A percentile compares a stretch with the other conserved stretches of the same genome.
Evolutionary conservation across 179 eudicot genomes (phyloP).

Genomic region (Carnegiea gigantea): DNA sequence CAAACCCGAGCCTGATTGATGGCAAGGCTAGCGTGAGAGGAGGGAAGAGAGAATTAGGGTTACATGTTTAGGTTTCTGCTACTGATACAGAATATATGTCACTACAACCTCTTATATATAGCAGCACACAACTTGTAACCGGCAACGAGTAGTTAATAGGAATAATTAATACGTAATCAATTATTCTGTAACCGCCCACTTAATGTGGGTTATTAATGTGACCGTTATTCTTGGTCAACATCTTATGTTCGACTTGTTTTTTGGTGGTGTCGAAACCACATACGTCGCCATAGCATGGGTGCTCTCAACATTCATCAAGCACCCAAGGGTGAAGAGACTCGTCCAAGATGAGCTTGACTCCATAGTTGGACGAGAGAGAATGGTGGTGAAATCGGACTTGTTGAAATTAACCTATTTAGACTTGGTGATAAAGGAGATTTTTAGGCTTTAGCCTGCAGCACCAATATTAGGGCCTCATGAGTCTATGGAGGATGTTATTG

Average conservation of each 20-base stretch:
- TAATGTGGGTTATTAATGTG: no score
- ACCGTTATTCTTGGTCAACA: no score
- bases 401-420: slow-evolving; percentile 23
- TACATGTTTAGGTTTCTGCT: no score
- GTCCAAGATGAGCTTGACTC: slow-evolving; percentile 20
- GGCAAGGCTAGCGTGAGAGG: no score
- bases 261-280: slow-evolving; percentile 33
- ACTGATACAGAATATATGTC: no score
- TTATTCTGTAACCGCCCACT: no score
- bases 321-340: slow-evolving; percentile 25
- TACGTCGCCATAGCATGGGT: slow-evolving; percentile 33
- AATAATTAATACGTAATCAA: no score
- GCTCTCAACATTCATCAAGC: slow-evolving; percentile 30
- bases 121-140: no score
- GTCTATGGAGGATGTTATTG: slow-evolving; percentile 15
- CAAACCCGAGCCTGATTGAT: no score
- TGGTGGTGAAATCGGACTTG: slow-evolving; percentile 27
- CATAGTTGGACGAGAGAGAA: slow-evolving; percentile 23
- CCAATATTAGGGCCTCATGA: slow-evolving; percentile 8
- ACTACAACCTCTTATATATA: no score
- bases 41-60: no score
- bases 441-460: slow-evolving; percentile 15
- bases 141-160: no score
- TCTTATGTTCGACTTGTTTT: slow-evolving; percentile 36
- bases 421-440: slow-evolving; percentile 25